phyloP scores from a whole-genome alignment of 2,329 filamentous ascomycete genomes.

The Aspergillus amoenus region DNA sequence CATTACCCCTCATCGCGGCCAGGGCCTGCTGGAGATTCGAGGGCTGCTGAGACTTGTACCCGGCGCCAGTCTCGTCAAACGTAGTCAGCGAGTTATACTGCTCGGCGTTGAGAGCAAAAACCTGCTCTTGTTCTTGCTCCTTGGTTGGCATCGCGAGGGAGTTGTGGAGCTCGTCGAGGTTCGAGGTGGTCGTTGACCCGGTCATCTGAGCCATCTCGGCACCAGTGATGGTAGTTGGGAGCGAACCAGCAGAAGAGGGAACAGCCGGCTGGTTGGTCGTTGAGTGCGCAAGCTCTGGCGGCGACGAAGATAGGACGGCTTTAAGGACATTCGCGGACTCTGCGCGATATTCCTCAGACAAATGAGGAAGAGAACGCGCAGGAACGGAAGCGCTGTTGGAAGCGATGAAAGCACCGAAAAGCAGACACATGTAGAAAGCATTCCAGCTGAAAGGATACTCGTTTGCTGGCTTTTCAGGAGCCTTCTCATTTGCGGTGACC shows the following conservation, averaged over 20 bases:
- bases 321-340: constrained; percentile 50
- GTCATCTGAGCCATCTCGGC: constrained; percentile 42
- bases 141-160: constrained; percentile 72
- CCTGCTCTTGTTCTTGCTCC: constrained; percentile 82
- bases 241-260: constrained; percentile 24
- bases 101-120: constrained; percentile 79
- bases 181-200: constrained; percentile 31
- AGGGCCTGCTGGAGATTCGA: constrained; percentile 62
- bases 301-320: constrained; percentile 45
- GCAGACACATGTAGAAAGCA: constrained; percentile 90
- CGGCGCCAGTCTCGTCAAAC: constrained; percentile 55
- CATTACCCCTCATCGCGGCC: constrained; percentile 69
- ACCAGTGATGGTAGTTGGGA: constrained; percentile 36
- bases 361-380: constrained; percentile 54
- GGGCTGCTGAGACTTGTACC: constrained; percentile 41
- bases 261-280: constrained; percentile 45
- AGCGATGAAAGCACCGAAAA: constrained; percentile 93
- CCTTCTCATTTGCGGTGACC: constrained; percentile 42
- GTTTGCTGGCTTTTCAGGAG: constrained; percentile 45
- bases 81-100: constrained; percentile 84
- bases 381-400: constrained; percentile 72
- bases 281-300: constrained; percentile 48
- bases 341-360: constrained; percentile 48
- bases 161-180: constrained; percentile 65
- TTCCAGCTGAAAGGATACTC: constrained; percentile 67